Evolutionary conservation across 2,329 filamentous ascomycete genomes (phyloP).

Genomic region (Tolypocladium cylindrosporum): DNA sequence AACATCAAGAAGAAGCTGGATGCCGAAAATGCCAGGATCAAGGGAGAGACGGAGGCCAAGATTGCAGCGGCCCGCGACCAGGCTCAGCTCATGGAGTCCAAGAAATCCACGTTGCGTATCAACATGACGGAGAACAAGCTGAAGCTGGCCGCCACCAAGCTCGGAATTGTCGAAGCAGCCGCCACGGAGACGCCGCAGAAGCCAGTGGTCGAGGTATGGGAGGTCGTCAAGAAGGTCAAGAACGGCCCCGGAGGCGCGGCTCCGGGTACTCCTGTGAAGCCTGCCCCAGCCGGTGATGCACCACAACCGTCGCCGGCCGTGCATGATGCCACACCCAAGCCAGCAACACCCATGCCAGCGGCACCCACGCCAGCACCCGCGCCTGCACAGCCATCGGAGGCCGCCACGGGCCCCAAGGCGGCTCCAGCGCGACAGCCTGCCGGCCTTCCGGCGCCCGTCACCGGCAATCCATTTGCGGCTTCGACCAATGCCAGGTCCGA

Average conservation of each 20-base stretch:
- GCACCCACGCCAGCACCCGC: slow-evolving; percentile 1
- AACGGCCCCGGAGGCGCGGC: slow-evolving; percentile 18
- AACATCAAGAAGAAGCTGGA: slow-evolving; percentile 65
- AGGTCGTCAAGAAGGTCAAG: slow-evolving; percentile 70
- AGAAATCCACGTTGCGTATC: slow-evolving; percentile 63
- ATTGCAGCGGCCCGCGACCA: slow-evolving; percentile 45
- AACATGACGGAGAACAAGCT: slow-evolving; percentile 70
- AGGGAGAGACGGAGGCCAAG: slow-evolving; percentile 46
- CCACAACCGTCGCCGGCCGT: neutral
- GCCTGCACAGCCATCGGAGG: slow-evolving; percentile 5
- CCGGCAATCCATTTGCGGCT: slow-evolving; percentile 22
- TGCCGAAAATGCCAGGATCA: slow-evolving; percentile 50
- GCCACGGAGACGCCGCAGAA: slow-evolving; percentile 76
- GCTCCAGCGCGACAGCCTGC: slow-evolving; percentile 8
- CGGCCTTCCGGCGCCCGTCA: slow-evolving; percentile 11
- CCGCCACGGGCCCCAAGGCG: slow-evolving; percentile 6
- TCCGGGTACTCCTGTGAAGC: slow-evolving; percentile 6
- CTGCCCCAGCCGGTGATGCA: neutral
- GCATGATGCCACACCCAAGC: neutral
- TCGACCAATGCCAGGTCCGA: slow-evolving; percentile 7
- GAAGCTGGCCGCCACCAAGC: slow-evolving; percentile 56
- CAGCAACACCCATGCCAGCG: slow-evolving; percentile 2
- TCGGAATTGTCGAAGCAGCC: slow-evolving; percentile 70
- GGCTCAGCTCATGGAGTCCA: slow-evolving; percentile 62
- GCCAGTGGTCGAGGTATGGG: slow-evolving; percentile 80